These are phyloP conservation scores for Globisporangium polare DNA, from an alignment of 352 stramenopile genomes.

Conservation along the genomic window DNA sequence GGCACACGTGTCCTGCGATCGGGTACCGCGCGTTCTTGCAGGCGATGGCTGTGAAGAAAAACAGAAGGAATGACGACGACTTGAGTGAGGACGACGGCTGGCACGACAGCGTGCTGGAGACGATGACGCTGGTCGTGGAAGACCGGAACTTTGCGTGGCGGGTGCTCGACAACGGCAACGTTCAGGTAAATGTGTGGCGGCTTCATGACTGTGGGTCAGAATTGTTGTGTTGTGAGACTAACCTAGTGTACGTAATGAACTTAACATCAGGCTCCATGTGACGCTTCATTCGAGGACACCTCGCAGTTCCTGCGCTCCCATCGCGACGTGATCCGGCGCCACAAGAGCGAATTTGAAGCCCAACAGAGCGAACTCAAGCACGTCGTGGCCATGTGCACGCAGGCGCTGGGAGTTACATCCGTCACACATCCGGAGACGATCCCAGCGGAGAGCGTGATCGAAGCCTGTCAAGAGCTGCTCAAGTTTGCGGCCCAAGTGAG, in stretches of 20 bases:
- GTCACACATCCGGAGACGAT: slow-evolving; percentile 37
- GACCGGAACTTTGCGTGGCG: slow-evolving; percentile 31
- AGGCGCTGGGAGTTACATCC: slow-evolving; percentile 26
- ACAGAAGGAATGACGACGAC: not conserved
- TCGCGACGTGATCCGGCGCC: slow-evolving; percentile 24
- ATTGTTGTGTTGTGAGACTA: not conserved
- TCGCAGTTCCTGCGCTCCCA: slow-evolving; percentile 20
- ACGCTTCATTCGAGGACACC: slow-evolving; percentile 24
- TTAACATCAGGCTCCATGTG: slow-evolving; percentile 17
- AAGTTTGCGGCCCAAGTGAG: slow-evolving; percentile 26
- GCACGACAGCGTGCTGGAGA: slow-evolving; percentile 30
- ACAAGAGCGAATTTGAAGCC: slow-evolving; percentile 20
- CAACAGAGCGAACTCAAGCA: slow-evolving; percentile 35
- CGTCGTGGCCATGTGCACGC: slow-evolving; percentile 27
- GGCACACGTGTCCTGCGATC: slow-evolving; percentile 46
- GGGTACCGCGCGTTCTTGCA: slow-evolving; percentile 54
- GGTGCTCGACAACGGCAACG: slow-evolving; percentile 36
- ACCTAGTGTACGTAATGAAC: not conserved
- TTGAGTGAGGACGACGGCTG: not conserved
- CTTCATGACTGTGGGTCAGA: too few relatives aligned
- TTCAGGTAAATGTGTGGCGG: slow-evolving; percentile 24
- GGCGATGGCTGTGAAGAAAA: slow-evolving; percentile 21
- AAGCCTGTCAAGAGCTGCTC: slow-evolving; percentile 29
- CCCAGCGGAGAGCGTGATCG: slow-evolving; percentile 24
- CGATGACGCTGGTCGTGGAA: slow-evolving; percentile 41